phyloP scores from a whole-genome alignment of 495 filamentous ascomycete species.

The Annulohypoxylon stygium region DNA sequence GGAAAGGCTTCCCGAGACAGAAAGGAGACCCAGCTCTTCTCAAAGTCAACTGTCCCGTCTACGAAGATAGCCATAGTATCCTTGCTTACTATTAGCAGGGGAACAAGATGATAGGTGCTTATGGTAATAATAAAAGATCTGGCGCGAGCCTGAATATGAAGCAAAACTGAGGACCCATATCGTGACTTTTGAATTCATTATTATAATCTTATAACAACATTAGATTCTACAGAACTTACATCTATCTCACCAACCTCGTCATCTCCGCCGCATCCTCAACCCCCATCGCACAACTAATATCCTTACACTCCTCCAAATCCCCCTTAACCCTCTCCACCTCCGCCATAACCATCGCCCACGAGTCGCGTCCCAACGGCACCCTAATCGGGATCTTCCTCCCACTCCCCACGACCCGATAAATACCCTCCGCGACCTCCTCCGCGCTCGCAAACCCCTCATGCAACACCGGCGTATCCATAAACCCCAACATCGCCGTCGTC shows the following conservation, averaged over 20 bases:
- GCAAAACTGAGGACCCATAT: background rate
- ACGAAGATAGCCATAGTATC: background rate
- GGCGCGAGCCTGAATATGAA: background rate
- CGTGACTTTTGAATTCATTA: background rate
- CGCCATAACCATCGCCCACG: slow-evolving; percentile 54
- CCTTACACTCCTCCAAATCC: slow-evolving; percentile 54
- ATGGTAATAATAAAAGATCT: background rate
- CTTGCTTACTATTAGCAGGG: background rate
- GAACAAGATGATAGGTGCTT: background rate
- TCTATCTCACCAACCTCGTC: slow-evolving; percentile 15
- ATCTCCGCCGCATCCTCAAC: slow-evolving; percentile 4
- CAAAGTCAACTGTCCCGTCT: background rate
- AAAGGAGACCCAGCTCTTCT: background rate
- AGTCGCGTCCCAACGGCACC: slow-evolving; percentile 60
- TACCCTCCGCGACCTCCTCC: slow-evolving; percentile 52
- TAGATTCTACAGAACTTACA: background rate
- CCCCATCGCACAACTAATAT: slow-evolving; percentile 45
- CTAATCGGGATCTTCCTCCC: slow-evolving; percentile 58
- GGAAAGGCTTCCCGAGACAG: background rate
- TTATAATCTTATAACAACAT: background rate
- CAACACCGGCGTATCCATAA: slow-evolving; percentile 50
- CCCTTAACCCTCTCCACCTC: slow-evolving; percentile 52
- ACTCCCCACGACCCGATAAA: slow-evolving; percentile 54
- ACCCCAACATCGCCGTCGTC: slow-evolving; percentile 53
- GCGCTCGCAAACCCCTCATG: slow-evolving; percentile 53